These are phyloP conservation scores for Tephrocybe sp. DNA, from an alignment of 768 basidiomycete genomes.

Conservation along the genomic window DNA sequence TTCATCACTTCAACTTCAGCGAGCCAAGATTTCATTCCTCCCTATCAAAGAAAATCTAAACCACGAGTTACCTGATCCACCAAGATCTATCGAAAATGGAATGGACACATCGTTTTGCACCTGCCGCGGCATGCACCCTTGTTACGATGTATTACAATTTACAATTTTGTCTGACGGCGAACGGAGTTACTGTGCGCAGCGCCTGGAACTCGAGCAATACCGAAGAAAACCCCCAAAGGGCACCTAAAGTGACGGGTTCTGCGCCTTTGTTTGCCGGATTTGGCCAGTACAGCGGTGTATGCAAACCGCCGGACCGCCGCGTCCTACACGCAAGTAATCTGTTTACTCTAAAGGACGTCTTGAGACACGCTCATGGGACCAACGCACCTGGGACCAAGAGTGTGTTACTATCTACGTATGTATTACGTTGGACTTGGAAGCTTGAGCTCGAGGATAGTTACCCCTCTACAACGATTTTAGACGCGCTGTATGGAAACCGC, in stretches of 20 bases:
- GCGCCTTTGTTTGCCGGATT: neutral
- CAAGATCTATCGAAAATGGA: neutral
- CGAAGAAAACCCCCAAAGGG: neutral
- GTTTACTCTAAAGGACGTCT: neutral
- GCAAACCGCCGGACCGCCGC: neutral
- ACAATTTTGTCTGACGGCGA: neutral
- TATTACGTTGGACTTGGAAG: conserved; percentile 1
- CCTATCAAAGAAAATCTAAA: too few species aligned
- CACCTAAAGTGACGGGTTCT: neutral
- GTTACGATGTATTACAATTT: neutral
- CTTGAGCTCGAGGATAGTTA: neutral
- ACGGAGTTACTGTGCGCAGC: neutral
- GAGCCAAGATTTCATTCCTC: neutral
- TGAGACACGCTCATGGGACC: neutral
- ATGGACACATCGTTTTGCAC: neutral
- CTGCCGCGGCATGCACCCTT: neutral
- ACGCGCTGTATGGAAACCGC: conserved; percentile 8
- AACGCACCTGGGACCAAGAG: neutral
- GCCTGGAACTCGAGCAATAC: neutral
- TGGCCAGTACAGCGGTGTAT: neutral
- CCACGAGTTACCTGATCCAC: neutral
- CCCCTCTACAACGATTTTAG: neutral
- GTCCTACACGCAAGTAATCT: neutral
- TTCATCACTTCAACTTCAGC: neutral
- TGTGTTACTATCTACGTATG: neutral